Base-by-base conservation (phyloP, 768 basidiomycete species). In the Cystofilobasidium capitatum region DNA sequence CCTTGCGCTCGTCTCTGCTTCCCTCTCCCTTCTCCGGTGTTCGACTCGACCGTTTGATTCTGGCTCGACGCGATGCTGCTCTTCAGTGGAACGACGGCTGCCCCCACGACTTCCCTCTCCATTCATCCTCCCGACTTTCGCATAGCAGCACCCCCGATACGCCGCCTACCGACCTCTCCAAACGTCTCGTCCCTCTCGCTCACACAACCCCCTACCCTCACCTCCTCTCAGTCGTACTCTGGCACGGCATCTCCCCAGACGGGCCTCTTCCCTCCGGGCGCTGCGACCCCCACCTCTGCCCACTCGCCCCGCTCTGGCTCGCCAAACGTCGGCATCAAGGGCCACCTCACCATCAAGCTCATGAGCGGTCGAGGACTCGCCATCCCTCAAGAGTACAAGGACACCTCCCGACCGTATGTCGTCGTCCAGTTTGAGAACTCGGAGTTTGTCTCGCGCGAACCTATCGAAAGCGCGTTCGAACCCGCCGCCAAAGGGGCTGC, bases 381-480 rank as follows among this genome's bases (percentile, higher is more conserved):
- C 71, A 86, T 91, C 62, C 81, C 82, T 0, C 12, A 58, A 8
- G 70, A 66, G 22, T 45, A 49, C 5, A 40, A 36, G 24, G 70
- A 69, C 10, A 64, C 72, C 49, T 73, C 75, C 16, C 73, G 76
- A 69, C 77, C 77, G 16, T 98, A 99, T 76, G 89, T 92, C 73
- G 93, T 98, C 76, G 92, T 93, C 72, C 88, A 92, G 78, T 99
- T 97, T 78, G 96, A 99, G 80, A 89, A 98, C 78, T 97, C 91
- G 82, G 96, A 99, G 79, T 99, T 97, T 75, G 86, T 99, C 76
- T 86, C 86, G 72, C 81, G 96, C 54, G 89, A 94, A 76, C 89
- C 91, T 33, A 88, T 87, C 31, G 84, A 85, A 71, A 89, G 90
- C 77, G 80, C 82, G 22, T 89, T 88, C 80, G 91, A 89, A 81